Base-by-base conservation (phyloP, 805 yeast genomes). In the Yamadazyma endophytica region DNA sequence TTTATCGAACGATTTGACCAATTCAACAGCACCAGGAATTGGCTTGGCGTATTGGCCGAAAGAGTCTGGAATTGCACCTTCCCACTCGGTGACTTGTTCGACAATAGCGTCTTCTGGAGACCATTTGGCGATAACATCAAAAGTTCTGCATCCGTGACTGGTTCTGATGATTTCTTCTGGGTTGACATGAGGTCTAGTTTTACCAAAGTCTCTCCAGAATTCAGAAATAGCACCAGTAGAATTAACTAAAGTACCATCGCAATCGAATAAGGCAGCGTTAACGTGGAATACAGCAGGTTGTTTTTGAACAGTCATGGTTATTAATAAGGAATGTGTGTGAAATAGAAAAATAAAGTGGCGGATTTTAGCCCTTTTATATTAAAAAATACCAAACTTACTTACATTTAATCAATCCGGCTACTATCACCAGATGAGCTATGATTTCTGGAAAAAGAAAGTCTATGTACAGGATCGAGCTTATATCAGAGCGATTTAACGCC, bases 191-290 rank as follows among this genome's bases (percentile, higher is more conserved):
- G 86, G 77, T 59, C 82, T 74, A 50, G 74, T 69, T 48, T 69
- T 67, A 43, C 82, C 84, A 51, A 82, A 73, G 37, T 77, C 80
- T 49, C 73, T 74, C 95, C 95, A 86, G 64, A 84, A 77, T 49
- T 77, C 82, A 50, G 83, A 86, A 40, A 85, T 84, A 37, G 92
- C 86, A 33, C 77, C 78, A 37, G 89, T 85, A 24, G 94, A 82
- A 56, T 82, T 77, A 53, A 86, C 86, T 51, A 86, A 66, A 17
- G 95, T 86, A 32, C 95, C 95, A 55, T 86, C 95, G 32, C 88
- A 77, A 61, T 86, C 95, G 59, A 86, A 86, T 41, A 83, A 73
- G 31, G 70, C 70, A 42, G 70, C 71, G 49, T 64, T 52, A 40
- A 62, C 62, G 51, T 58, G 51, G 42, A 64, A 64, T 40, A 54